These are phyloP conservation scores for Aspergillus quadrilineatus DNA, from an alignment of 2,329 filamentous ascomycete species.

Conservation along the genomic window DNA sequence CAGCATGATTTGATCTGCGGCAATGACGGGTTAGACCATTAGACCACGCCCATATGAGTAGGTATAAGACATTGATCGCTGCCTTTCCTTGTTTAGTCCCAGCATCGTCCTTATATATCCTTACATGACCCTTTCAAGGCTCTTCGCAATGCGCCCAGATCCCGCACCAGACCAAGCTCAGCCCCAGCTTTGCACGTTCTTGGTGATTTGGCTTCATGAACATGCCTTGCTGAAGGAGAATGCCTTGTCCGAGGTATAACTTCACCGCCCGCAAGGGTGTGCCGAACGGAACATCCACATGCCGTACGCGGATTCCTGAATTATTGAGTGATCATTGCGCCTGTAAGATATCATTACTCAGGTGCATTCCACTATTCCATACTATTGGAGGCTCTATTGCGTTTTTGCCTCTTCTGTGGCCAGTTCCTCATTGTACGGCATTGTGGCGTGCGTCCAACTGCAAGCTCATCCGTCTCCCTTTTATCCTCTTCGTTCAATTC, in stretches of 20 bases:
- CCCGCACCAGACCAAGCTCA: neutral
- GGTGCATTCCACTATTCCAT: constrained; percentile 1
- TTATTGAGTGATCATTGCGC: neutral
- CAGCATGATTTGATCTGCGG: neutral
- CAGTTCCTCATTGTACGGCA: neutral
- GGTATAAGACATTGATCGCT: neutral
- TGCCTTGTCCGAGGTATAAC: neutral
- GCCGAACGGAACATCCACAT: neutral
- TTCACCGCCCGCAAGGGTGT: constrained; percentile 4
- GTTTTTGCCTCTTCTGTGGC: constrained; percentile 1
- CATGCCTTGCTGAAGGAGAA: neutral
- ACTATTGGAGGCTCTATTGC: constrained; percentile 7
- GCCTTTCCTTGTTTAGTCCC: neutral
- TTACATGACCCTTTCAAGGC: neutral
- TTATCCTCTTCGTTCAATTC: constrained; percentile 1
- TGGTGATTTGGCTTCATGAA: neutral
- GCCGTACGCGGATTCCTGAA: neutral
- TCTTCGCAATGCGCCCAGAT: neutral
- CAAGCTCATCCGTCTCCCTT: neutral
- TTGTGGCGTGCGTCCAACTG: constrained; percentile 5
- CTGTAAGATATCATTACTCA: neutral
- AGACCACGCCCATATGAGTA: neutral
- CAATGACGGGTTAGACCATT: neutral
- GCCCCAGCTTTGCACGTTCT: neutral
- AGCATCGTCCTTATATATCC: neutral